Conservation (phyloP, 805 yeast species). For the Zygosaccharomyces gambellarensis region DNA sequence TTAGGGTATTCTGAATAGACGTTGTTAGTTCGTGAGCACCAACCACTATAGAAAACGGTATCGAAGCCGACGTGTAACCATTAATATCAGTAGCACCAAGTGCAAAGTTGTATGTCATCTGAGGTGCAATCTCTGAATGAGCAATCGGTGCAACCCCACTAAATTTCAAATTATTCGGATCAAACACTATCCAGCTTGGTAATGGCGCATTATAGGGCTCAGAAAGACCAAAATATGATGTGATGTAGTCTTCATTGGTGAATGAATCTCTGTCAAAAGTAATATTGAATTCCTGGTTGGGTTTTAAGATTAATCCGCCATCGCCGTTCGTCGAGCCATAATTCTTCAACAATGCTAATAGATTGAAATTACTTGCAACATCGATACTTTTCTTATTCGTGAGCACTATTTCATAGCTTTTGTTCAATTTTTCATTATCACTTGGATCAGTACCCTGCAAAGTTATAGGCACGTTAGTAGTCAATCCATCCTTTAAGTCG, state of each 20-base stretch:
- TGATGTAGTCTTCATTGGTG: slow-evolving; percentile 42
- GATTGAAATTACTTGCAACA: slow-evolving; percentile 38
- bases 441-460: slow-evolving; percentile 60
- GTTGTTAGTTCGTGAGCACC: slow-evolving; percentile 87
- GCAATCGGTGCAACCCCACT: slow-evolving; percentile 86
- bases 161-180: slow-evolving; percentile 56
- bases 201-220: slow-evolving; percentile 70
- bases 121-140: slow-evolving; percentile 84
- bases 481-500: slow-evolving; percentile 37
- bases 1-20: slow-evolving; percentile 48
- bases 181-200: slow-evolving; percentile 84
- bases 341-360: slow-evolving; percentile 48
- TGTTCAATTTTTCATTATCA: slow-evolving; percentile 43
- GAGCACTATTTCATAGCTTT: slow-evolving; percentile 55
- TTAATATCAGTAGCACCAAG: slow-evolving; percentile 74
- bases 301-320: slow-evolving; percentile 66
- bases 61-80: slow-evolving; percentile 69
- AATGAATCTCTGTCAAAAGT: slow-evolving; percentile 62
- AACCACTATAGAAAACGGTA: slow-evolving; percentile 65
- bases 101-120: slow-evolving; percentile 60
- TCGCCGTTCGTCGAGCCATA: slow-evolving; percentile 75
- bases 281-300: slow-evolving; percentile 63
- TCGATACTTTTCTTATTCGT: slow-evolving; percentile 47
- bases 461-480: slow-evolving; percentile 45
- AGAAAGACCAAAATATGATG: slow-evolving; percentile 77